Evolutionary conservation across 345 rosid genomes (phyloP).

Genomic region (Populus davidiana): DNA sequence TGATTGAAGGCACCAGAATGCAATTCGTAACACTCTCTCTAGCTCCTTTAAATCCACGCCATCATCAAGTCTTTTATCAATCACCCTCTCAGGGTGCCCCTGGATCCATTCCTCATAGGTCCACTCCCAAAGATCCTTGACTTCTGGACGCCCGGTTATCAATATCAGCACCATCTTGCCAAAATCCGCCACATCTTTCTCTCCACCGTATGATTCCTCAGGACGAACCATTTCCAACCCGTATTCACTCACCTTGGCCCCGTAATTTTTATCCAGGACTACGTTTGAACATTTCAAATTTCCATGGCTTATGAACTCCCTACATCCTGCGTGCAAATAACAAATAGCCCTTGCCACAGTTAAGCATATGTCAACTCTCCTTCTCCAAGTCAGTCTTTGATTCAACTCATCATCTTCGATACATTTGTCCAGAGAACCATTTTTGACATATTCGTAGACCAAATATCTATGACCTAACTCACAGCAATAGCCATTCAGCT

Average conservation of each 20-base stretch:
- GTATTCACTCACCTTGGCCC: constrained; percentile 67
- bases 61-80: constrained; percentile 45
- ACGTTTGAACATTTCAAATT: constrained; percentile 66
- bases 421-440: constrained; percentile 54
- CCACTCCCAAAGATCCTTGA: constrained; percentile 35
- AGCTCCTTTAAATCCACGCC: constrained; percentile 48
- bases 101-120: constrained; percentile 57
- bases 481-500: constrained; percentile 73
- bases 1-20: constrained; percentile 74
- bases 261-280: constrained; percentile 56
- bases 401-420: constrained; percentile 50
- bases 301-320: constrained; percentile 77
- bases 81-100: constrained; percentile 43
- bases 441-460: constrained; percentile 60
- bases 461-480: constrained; percentile 55
- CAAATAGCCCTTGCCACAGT: constrained; percentile 63
- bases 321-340: constrained; percentile 71
- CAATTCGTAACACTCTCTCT: constrained; percentile 58
- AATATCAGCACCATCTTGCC: constrained; percentile 54
- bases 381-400: constrained; percentile 60
- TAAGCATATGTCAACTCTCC: constrained; percentile 53
- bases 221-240: constrained; percentile 34
- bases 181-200: constrained; percentile 66
- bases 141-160: constrained; percentile 45
- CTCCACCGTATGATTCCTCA: constrained; percentile 27